phyloP scores from a whole-genome alignment of 495 filamentous ascomycete species.

The Apodospora peruviana region DNA sequence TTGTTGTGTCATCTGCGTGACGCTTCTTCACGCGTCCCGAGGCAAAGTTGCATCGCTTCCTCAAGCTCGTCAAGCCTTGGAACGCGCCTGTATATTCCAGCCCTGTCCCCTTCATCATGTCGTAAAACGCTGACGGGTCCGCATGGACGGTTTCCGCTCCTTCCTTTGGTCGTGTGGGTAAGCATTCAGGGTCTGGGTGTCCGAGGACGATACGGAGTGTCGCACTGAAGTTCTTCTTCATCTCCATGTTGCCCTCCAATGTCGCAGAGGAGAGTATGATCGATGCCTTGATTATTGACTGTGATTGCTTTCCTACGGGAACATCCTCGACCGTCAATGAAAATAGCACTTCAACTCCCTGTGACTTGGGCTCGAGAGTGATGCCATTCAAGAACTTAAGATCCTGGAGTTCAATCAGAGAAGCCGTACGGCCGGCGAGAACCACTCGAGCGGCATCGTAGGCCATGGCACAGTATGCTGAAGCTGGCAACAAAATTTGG shows the following conservation, averaged over 20 bases:
- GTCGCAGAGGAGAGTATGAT: slow-evolving; percentile 32
- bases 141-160: slow-evolving; percentile 29
- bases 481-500: slow-evolving; percentile 37
- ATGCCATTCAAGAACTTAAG: slow-evolving; percentile 43
- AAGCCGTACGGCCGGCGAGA: slow-evolving; percentile 22
- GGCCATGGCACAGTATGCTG: slow-evolving; percentile 40
- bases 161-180: slow-evolving; percentile 19
- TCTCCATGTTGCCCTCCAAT: slow-evolving; percentile 26
- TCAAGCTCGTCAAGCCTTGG: slow-evolving; percentile 28
- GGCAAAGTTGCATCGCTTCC: slow-evolving; percentile 40
- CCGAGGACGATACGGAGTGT: slow-evolving; percentile 29
- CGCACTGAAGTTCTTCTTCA: slow-evolving; percentile 33
- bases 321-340: slow-evolving; percentile 20
- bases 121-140: slow-evolving; percentile 36
- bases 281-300: slow-evolving; percentile 26
- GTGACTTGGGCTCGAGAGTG: slow-evolving; percentile 39
- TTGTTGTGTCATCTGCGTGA: slow-evolving; percentile 27
- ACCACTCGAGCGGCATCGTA: slow-evolving; percentile 32
- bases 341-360: slow-evolving; percentile 43
- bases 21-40: slow-evolving; percentile 29
- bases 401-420: slow-evolving; percentile 34
- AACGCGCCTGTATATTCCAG: slow-evolving; percentile 41
- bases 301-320: not conserved
- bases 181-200: slow-evolving; percentile 10
- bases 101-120: slow-evolving; percentile 36